Conservation (phyloP, 441 rosid genomes). For the Populus hybrid region DNA sequence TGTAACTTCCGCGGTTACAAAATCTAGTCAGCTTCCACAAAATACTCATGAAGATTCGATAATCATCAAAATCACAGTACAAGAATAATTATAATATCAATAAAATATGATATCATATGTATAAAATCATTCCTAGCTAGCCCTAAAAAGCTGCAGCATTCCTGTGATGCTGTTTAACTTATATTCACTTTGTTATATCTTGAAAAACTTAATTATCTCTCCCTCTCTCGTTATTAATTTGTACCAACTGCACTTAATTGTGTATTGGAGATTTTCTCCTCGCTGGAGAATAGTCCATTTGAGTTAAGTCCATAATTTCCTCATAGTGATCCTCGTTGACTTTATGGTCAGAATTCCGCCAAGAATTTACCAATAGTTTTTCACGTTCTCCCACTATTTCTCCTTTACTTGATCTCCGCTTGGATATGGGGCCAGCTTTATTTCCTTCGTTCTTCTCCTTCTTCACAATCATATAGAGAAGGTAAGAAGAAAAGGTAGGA, state of each 20-base stretch:
- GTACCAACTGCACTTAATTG: constrained; percentile 18
- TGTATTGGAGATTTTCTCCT: constrained; percentile 53
- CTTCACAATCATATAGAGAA: constrained; percentile 20
- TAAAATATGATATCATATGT: constrained; percentile 6
- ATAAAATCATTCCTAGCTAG: constrained; percentile 21
- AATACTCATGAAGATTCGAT: constrained; percentile 14
- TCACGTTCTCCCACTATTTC: constrained; percentile 16
- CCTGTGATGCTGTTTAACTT: constrained; percentile 37
- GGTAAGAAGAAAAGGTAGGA: neutral
- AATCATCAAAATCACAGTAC: constrained; percentile 21
- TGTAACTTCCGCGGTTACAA: neutral
- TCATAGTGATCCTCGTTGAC: constrained; percentile 20
- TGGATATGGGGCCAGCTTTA: neutral
- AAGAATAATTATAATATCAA: neutral
- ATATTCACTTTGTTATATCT: neutral
- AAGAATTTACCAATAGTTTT: constrained; percentile 14
- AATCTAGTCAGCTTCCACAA: constrained; percentile 2
- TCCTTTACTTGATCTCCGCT: constrained; percentile 10
- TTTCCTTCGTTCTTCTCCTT: constrained; percentile 17
- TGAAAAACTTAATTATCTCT: neutral
- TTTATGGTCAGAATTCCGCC: constrained; percentile 16
- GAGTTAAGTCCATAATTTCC: constrained; percentile 31
- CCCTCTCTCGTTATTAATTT: neutral
- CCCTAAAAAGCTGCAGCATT: constrained; percentile 45
- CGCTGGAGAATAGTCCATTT: constrained; percentile 56